phyloP scores from a whole-genome alignment of 495 filamentous ascomycete genomes.

The Baudoinia panamericana region DNA sequence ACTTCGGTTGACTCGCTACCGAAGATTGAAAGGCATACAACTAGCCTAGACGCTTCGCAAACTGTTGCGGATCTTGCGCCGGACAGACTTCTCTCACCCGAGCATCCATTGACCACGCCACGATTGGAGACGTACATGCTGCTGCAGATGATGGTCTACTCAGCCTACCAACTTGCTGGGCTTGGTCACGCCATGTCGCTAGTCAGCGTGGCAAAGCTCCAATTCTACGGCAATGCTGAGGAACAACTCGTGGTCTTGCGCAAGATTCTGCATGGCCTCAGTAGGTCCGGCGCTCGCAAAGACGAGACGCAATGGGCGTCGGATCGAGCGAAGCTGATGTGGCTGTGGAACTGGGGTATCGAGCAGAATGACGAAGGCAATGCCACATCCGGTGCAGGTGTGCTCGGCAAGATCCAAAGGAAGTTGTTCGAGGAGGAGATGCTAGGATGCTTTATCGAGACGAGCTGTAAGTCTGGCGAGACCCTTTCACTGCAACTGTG shows the following conservation, averaged over 20 bases:
- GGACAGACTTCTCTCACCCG: conserved; percentile 43
- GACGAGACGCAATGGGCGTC: conserved; percentile 57
- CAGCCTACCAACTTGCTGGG: conserved; percentile 48
- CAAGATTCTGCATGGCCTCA: conserved; percentile 43
- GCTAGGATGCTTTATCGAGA: conserved; percentile 58
- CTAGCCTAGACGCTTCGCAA: conserved; percentile 31
- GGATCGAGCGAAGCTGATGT: conserved; percentile 55
- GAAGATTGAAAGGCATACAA: conserved; percentile 22
- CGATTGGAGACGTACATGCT: conserved; percentile 46
- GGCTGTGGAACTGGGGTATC: conserved; percentile 69
- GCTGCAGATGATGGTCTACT: conserved; percentile 54
- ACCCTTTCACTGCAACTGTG: not conserved
- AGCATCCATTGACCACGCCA: conserved; percentile 58
- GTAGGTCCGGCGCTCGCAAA: conserved; percentile 31
- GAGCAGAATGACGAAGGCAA: conserved; percentile 28
- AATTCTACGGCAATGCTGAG: conserved; percentile 42
- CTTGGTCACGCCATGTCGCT: conserved; percentile 48
- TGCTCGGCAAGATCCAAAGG: conserved; percentile 55
- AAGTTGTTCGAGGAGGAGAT: conserved; percentile 60
- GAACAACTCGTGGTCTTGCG: conserved; percentile 54
- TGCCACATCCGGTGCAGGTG: conserved; percentile 38
- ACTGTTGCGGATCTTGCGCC: conserved; percentile 37
- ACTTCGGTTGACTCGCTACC: conserved; percentile 23
- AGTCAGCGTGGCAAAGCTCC: conserved; percentile 45
- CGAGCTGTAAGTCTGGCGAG: conserved; percentile 48